Evolutionary conservation across 495 filamentous ascomycete species (phyloP).

Genomic region (Lichenothelia convexa): DNA sequence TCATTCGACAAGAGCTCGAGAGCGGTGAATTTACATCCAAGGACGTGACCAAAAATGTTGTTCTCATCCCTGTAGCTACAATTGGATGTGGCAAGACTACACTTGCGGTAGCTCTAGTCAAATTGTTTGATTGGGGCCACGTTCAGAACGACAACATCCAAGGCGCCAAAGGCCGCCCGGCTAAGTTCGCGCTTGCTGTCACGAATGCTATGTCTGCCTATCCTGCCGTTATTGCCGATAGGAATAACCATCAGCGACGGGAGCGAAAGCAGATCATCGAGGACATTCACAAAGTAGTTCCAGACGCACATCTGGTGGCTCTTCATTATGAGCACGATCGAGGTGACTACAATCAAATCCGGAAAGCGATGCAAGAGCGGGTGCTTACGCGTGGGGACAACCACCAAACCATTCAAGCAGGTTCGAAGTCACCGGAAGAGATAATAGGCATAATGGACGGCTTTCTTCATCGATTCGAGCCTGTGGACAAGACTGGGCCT

Average conservation of each 20-base stretch:
- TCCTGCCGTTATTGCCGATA: conserved; percentile 72
- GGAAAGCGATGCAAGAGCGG: conserved; percentile 54
- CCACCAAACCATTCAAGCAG: conserved; percentile 91
- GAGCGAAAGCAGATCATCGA: conserved; percentile 75
- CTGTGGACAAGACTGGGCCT: conserved; percentile 35
- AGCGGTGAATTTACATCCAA: conserved; percentile 21
- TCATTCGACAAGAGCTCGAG: conserved; percentile 44
- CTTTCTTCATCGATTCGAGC: conserved; percentile 73
- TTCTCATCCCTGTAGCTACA: conserved; percentile 75
- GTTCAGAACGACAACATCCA: conserved; percentile 92
- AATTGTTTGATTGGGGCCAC: conserved; percentile 85
- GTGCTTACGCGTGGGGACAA: conserved; percentile 82
- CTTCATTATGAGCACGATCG: conserved; percentile 76
- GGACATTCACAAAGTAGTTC: conserved; percentile 44
- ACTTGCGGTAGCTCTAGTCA: conserved; percentile 58
- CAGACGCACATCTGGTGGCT: conserved; percentile 60
- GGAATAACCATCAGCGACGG: conserved; percentile 80
- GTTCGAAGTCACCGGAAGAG: conserved; percentile 42
- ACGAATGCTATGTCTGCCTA: conserved; percentile 35
- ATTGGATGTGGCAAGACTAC: conserved; percentile 97
- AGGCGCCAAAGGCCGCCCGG: conserved; percentile 50
- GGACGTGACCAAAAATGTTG: conserved; percentile 41
- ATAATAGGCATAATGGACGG: conserved; percentile 87
- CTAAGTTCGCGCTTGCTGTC: conserved; percentile 50
- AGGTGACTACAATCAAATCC: conserved; percentile 39